phyloP scores from a whole-genome alignment of 2,329 filamentous ascomycete species.

The Beauveria sp. region DNA sequence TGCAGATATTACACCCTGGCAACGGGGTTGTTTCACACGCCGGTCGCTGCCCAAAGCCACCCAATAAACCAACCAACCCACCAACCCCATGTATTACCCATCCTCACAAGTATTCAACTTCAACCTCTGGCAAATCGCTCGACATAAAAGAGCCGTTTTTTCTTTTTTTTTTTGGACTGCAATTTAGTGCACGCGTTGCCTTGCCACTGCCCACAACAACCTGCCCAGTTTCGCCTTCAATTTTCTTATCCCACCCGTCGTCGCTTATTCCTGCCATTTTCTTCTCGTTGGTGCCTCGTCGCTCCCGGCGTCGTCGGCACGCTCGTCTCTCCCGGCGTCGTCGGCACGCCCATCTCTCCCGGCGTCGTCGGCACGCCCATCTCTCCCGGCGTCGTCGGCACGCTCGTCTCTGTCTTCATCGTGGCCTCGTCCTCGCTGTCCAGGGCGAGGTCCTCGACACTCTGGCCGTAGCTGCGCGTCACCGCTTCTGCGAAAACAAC shows the following conservation, averaged over 20 bases:
- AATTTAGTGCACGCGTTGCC: not conserved
- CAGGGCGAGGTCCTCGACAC: not conserved
- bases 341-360: no score
- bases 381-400: no score
- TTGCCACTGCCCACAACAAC: not conserved
- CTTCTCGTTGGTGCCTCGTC: not conserved
- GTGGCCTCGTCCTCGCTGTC: not conserved
- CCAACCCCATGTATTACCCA: not conserved
- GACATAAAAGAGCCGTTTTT: no score
- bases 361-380: no score
- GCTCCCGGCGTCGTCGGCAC: no score
- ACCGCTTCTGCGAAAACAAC: conserved; percentile 52
- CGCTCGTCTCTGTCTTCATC: no score
- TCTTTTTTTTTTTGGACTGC: no score
- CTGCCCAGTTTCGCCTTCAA: not conserved
- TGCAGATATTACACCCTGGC: not conserved
- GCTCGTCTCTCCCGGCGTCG: no score
- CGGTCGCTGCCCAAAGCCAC: not conserved
- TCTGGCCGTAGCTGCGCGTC: conserved; percentile 17
- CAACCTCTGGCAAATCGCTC: not conserved
- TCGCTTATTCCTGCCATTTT: not conserved
- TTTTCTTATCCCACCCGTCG: not conserved
- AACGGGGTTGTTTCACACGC: not conserved
- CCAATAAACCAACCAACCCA: not conserved
- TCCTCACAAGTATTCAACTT: not conserved